Base-by-base conservation (phyloP, 2,329 filamentous ascomycete genomes). In the Venturia oleaginea region DNA sequence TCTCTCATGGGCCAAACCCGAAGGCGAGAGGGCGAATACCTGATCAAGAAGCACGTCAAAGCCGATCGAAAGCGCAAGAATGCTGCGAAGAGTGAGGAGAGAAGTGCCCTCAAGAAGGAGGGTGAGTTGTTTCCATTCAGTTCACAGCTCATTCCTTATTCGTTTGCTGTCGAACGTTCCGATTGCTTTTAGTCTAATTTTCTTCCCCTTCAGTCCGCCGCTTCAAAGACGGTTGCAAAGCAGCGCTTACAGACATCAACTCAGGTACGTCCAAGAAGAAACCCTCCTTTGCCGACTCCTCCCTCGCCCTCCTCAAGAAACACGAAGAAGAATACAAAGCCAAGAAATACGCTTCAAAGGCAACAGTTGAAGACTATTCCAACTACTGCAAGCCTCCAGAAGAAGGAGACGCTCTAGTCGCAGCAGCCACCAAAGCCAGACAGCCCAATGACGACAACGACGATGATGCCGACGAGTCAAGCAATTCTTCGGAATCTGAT, bases 1-100 rank as follows among this genome's bases (percentile, higher is more conserved):
- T 79, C 76, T 2, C 75, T 86, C 63, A 68, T 72, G 13, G 70
- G 66, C 8, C 69, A 69, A 48, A 66, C 68, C 15, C 75, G 74
- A 65, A 65, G 72, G 6, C 65, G 70, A 0, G 75, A 77, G 65
- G 72, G 66, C 43, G 68, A 67, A 43, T 79, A 77, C 64, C 67
- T 70, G 0, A 77, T 46, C 24, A 59, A 30, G 72, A 74, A 68
- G n/a, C 42, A 38, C 24, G 51, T 68, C 10, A 65, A 63, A 62
- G 67, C 69, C 5, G 62, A 61, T 46, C 24, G 74, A 59, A 75
- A 75, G 63, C 71, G 73, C 32, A 70, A 70, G 30, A 75, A 71
- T 63, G 63, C 70, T 54, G 63, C 70, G 43, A 72, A 72, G 68
- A 67, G 66, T 60, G 30, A 71, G 43, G 74, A 71, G 19, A 63